Percentiles rank a stretch among this genome's conserved stretches.
phyloP scores from a whole-genome alignment of 2,329 filamentous ascomycete species.

The Fusarium miscanthi region DNA sequence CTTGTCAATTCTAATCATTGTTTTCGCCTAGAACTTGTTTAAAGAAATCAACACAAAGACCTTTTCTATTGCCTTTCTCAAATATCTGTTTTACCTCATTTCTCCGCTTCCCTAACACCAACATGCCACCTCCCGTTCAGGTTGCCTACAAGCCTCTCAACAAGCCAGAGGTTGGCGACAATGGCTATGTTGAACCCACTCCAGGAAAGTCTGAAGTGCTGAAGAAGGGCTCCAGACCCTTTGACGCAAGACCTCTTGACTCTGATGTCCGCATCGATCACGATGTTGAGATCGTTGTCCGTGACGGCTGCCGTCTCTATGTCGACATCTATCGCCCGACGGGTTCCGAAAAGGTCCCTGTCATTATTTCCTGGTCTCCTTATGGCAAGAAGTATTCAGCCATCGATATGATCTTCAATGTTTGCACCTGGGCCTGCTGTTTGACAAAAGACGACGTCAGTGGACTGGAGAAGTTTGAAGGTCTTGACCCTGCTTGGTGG shows the following conservation, averaged over 20 bases:
- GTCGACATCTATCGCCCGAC: slow-evolving; percentile 20
- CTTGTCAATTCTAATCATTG: background rate
- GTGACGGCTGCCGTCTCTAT: slow-evolving; percentile 37
- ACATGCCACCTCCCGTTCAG: slow-evolving; percentile 37
- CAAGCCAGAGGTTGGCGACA: slow-evolving; percentile 34
- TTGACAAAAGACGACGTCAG: slow-evolving; percentile 24
- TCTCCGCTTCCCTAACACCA: background rate
- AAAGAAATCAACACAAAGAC: background rate
- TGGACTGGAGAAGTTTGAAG: slow-evolving; percentile 29
- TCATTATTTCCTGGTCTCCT: slow-evolving; percentile 36
- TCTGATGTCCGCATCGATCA: slow-evolving; percentile 40
- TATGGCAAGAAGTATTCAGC: slow-evolving; percentile 40
- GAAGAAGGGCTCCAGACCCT: slow-evolving; percentile 33
- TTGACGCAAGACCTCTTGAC: slow-evolving; percentile 34
- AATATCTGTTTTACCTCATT: fast-evolving
- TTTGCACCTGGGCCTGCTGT: slow-evolving; percentile 32
- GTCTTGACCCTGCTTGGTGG: slow-evolving; percentile 27
- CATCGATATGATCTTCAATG: slow-evolving; percentile 36
- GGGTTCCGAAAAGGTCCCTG: slow-evolving; percentile 13
- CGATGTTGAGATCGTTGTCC: slow-evolving; percentile 37
- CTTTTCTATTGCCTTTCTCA: background rate
- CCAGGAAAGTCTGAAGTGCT: slow-evolving; percentile 36
- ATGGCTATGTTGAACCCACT: slow-evolving; percentile 33
- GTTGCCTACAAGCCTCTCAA: slow-evolving; percentile 40
- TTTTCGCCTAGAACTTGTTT: fast-evolving